phyloP scores from a whole-genome alignment of 2,329 filamentous ascomycete genomes.

The Ascochyta lentis region DNA sequence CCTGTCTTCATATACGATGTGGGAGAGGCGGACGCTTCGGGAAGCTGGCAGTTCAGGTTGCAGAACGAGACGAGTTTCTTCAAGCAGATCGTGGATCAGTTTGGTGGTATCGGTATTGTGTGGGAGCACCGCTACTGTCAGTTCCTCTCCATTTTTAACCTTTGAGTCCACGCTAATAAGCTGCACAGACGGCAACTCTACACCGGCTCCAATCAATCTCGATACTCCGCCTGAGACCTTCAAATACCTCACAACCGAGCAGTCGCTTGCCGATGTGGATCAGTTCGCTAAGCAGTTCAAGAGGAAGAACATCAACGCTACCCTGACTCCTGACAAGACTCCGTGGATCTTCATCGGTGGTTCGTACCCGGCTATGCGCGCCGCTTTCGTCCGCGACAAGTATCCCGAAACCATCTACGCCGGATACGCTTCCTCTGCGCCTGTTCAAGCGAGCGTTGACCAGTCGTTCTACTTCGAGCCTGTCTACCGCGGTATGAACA shows the following conservation, averaged over 20 bases:
- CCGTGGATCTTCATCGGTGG: conserved; percentile 51
- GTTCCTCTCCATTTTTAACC: background rate
- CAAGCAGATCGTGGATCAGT: conserved; percentile 46
- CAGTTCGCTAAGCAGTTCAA: conserved; percentile 51
- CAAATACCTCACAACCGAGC: conserved; percentile 48
- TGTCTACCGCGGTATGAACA: conserved; percentile 55
- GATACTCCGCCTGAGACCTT: conserved; percentile 45
- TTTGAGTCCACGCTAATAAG: conserved; percentile 2
- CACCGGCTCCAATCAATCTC: conserved; percentile 40
- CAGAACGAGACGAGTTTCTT: conserved; percentile 43
- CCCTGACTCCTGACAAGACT: conserved; percentile 44
- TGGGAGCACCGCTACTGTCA: conserved; percentile 52
- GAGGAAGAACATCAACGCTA: conserved; percentile 42
- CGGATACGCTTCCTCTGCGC: conserved; percentile 46
- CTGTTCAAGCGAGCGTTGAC: conserved; percentile 56
- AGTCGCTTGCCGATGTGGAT: conserved; percentile 52
- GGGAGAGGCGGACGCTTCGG: conserved; percentile 43
- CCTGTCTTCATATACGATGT: conserved; percentile 50
- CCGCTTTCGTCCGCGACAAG: conserved; percentile 48
- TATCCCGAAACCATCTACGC: conserved; percentile 50
- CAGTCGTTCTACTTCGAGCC: conserved; percentile 61
- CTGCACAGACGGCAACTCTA: conserved; percentile 48
- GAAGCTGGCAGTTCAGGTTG: conserved; percentile 34
- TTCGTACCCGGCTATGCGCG: conserved; percentile 48
- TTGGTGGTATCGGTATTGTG: conserved; percentile 47